These are phyloP conservation scores for Pythium oligandrum DNA, from an alignment of 352 stramenopile species.

Conservation along the genomic window DNA sequence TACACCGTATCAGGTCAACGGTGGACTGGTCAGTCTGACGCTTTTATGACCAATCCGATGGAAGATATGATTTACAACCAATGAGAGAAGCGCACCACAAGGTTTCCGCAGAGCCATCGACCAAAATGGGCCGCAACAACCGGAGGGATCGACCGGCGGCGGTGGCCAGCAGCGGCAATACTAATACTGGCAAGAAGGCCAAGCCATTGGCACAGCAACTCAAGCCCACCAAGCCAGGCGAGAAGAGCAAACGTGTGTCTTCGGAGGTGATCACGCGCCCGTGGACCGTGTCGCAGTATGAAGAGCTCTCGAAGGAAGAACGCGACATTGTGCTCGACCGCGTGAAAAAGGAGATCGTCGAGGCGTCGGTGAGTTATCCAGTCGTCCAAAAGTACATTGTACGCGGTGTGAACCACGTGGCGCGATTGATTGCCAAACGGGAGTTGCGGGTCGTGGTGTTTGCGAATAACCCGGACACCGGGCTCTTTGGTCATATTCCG, in stretches of 20 bases:
- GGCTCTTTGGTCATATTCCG: slow-evolving; percentile 56
- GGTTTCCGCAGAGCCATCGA: background rate
- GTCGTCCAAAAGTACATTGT: slow-evolving; percentile 26
- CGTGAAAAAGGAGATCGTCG: slow-evolving; percentile 57
- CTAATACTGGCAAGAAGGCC: slow-evolving; percentile 7
- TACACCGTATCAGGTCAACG: background rate
- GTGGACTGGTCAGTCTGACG: no score
- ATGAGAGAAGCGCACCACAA: no score
- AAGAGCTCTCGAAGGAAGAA: slow-evolving; percentile 63
- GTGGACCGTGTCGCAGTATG: slow-evolving; percentile 47
- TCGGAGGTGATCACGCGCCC: slow-evolving; percentile 24
- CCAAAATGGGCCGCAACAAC: slow-evolving; percentile 14
- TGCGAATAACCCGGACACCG: slow-evolving; percentile 53
- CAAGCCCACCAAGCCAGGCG: slow-evolving; percentile 1
- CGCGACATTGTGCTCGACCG: slow-evolving; percentile 77
- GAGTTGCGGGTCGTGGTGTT: slow-evolving; percentile 63
- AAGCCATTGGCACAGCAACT: slow-evolving; percentile 8
- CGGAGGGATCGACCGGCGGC: slow-evolving; percentile 10
- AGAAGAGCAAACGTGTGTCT: slow-evolving; percentile 7
- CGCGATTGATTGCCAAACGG: slow-evolving; percentile 27
- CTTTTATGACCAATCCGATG: no score
- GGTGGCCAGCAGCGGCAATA: slow-evolving; percentile 2
- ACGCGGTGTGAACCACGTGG: slow-evolving; percentile 56
- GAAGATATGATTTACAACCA: no score
- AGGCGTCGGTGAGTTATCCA: slow-evolving; percentile 6